Percentiles rank a stretch among this genome's conserved stretches.
Evolutionary conservation across 805 yeast genomes (phyloP).

Genomic region (Wickerhamiella sergipiensis): DNA sequence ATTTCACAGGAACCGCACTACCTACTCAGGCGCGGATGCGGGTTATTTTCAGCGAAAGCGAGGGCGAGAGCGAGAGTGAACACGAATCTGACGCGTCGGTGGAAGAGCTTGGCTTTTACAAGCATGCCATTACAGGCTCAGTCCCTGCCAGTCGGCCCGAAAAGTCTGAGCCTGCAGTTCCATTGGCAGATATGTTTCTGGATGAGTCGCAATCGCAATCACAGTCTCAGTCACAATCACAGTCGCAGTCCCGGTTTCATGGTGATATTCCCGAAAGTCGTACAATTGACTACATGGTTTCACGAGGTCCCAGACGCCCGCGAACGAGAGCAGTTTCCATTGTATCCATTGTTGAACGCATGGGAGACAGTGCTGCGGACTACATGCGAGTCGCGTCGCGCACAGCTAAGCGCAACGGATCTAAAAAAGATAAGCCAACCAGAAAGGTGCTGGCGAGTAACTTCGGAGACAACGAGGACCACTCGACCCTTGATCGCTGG

Average conservation of each 20-base stretch:
- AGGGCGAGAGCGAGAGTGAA: background rate
- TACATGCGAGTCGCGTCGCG: slow-evolving; percentile 2
- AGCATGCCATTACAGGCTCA: background rate
- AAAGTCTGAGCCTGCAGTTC: background rate
- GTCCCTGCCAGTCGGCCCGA: background rate
- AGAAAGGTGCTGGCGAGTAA: background rate
- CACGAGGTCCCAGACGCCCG: background rate
- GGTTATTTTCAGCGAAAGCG: background rate
- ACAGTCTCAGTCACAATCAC: background rate
- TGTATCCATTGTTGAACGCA: background rate
- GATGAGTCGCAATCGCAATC: slow-evolving; percentile 2
- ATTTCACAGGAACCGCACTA: background rate
- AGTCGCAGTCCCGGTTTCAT: background rate
- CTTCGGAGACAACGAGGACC: background rate
- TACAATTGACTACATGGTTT: slow-evolving; percentile 1
- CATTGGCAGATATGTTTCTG: background rate
- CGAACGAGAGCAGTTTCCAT: background rate
- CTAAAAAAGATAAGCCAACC: background rate
- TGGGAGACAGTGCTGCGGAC: slow-evolving; percentile 1
- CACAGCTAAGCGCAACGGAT: background rate
- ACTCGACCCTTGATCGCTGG: background rate
- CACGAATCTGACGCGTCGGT: background rate
- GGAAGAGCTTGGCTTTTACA: background rate
- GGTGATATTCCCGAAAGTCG: slow-evolving; percentile 1
- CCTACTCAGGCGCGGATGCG: background rate